Percentiles rank a stretch among this genome's conserved stretches.
phyloP scores from a whole-genome alignment of 768 basidiomycete genomes.

The Rhodotorula sphaerocarpa region DNA sequence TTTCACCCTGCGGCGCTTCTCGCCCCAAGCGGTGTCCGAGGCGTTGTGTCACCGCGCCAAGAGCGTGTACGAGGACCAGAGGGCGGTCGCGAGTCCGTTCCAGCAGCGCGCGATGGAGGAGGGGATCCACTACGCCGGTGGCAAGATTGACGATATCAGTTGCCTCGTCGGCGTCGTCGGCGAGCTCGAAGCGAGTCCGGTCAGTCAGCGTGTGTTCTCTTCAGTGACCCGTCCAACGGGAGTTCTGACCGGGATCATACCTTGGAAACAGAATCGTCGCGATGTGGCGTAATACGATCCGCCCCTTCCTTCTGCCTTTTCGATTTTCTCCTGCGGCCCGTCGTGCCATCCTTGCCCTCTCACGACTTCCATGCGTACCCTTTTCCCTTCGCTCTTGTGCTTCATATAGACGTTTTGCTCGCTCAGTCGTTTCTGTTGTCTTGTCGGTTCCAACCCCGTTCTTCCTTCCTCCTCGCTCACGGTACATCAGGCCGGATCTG shows the following conservation, averaged over 20 bases:
- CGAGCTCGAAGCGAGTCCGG: slow-evolving; percentile 32
- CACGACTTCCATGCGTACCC: too few species aligned
- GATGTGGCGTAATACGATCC: slow-evolving; percentile 5
- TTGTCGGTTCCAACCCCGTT: too few species aligned
- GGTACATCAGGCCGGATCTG: too few species aligned
- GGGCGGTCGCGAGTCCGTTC: slow-evolving; percentile 39
- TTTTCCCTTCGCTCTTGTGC: too few species aligned
- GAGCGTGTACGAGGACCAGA: slow-evolving; percentile 53
- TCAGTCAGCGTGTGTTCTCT: not conserved
- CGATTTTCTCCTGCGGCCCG: too few species aligned
- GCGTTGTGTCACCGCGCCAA: slow-evolving; percentile 72
- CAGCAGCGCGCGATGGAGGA: slow-evolving; percentile 40
- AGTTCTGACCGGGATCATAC: too few species aligned
- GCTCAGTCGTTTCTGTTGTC: too few species aligned
- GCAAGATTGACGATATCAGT: slow-evolving; percentile 38
- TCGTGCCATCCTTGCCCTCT: too few species aligned
- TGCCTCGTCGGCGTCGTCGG: slow-evolving; percentile 34
- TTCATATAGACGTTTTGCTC: too few species aligned
- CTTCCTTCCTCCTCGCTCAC: too few species aligned
- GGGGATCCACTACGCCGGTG: slow-evolving; percentile 38
- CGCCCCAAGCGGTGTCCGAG: slow-evolving; percentile 46
- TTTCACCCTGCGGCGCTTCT: slow-evolving; percentile 42
- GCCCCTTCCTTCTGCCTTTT: not conserved
- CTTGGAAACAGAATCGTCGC: slow-evolving; percentile 14
- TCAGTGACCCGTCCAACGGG: too few species aligned